A percentile compares a stretch with the other conserved stretches of the same genome.
phyloP scores from a whole-genome alignment of 495 filamentous ascomycete genomes.

The Hyaloscypha hepaticicola region DNA sequence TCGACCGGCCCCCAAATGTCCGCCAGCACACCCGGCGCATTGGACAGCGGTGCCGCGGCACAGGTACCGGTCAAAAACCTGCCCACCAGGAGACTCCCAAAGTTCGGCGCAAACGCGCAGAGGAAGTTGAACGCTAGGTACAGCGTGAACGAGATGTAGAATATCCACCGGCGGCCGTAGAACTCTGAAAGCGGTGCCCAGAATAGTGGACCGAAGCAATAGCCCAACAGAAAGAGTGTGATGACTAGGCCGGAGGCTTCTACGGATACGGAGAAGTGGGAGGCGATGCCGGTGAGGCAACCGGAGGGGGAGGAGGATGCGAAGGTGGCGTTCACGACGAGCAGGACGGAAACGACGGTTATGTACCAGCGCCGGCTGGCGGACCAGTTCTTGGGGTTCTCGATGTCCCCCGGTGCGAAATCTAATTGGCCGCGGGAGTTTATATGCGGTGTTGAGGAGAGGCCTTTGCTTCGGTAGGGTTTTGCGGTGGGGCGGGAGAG shows the following conservation, averaged over 20 bases:
- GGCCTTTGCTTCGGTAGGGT: slow-evolving; percentile 35
- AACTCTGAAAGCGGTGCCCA: slow-evolving; percentile 72
- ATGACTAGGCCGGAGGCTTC: slow-evolving; percentile 66
- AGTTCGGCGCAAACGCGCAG: slow-evolving; percentile 64
- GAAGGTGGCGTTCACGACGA: slow-evolving; percentile 74
- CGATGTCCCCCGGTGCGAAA: slow-evolving; percentile 70
- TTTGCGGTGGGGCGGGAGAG: slow-evolving; percentile 40
- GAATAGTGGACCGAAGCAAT: slow-evolving; percentile 65
- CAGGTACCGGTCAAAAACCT: slow-evolving; percentile 80
- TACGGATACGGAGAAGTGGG: slow-evolving; percentile 55
- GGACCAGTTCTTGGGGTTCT: slow-evolving; percentile 69
- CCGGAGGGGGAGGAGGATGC: slow-evolving; percentile 76
- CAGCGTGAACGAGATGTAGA: slow-evolving; percentile 46
- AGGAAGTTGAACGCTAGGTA: slow-evolving; percentile 57
- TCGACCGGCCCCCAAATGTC: slow-evolving; percentile 70
- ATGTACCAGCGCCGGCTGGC: slow-evolving; percentile 66
- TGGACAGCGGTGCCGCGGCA: slow-evolving; percentile 70
- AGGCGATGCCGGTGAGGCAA: slow-evolving; percentile 59
- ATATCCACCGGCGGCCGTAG: slow-evolving; percentile 65
- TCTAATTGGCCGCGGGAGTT: slow-evolving; percentile 54
- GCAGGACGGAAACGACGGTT: slow-evolving; percentile 63
- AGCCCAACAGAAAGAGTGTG: slow-evolving; percentile 74
- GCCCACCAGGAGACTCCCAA: slow-evolving; percentile 65
- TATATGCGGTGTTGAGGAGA: slow-evolving; percentile 36
- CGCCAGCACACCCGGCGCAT: slow-evolving; percentile 72